Percentiles rank a stretch among this genome's conserved stretches.
Evolutionary conservation across 2,329 filamentous ascomycete species (phyloP).

Genomic region (Anisogramma anomala): DNA sequence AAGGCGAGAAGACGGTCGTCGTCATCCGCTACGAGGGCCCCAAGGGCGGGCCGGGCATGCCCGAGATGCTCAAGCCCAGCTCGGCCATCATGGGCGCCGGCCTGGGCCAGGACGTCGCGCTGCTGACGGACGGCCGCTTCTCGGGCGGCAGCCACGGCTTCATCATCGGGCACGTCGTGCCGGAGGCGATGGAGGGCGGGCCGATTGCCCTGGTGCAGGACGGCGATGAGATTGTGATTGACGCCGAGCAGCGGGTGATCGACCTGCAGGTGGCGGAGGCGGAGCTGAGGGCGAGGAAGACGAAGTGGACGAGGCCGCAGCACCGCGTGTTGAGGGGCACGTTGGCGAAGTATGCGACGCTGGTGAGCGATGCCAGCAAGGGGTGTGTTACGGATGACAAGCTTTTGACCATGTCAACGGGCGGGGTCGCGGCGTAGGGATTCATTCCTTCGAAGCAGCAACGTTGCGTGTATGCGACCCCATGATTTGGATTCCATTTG

Average conservation of each 20-base stretch:
- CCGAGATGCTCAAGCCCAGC: slow-evolving; percentile 87
- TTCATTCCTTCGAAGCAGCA: no score
- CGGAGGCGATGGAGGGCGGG: slow-evolving; percentile 75
- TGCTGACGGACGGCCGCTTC: slow-evolving; percentile 66
- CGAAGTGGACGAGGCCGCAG: slow-evolving; percentile 51
- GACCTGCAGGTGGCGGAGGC: slow-evolving; percentile 56
- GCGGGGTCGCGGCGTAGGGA: neutral
- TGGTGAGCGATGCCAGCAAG: slow-evolving; percentile 48
- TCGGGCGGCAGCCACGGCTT: slow-evolving; percentile 77
- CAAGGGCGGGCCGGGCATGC: slow-evolving; percentile 89
- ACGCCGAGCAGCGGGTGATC: slow-evolving; percentile 61
- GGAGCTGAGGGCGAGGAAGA: slow-evolving; percentile 47
- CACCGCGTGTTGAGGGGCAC: slow-evolving; percentile 51
- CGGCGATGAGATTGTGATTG: slow-evolving; percentile 71
- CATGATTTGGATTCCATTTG: slow-evolving; percentile 10
- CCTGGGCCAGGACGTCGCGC: slow-evolving; percentile 62
- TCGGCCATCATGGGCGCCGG: slow-evolving; percentile 87
- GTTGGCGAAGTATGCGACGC: slow-evolving; percentile 55
- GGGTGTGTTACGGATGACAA: slow-evolving; percentile 45
- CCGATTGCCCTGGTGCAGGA: slow-evolving; percentile 75
- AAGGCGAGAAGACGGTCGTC: slow-evolving; percentile 78
- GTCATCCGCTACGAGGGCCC: slow-evolving; percentile 90
- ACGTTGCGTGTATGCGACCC: no score
- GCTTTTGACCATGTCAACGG: slow-evolving; percentile 14
- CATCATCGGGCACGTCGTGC: slow-evolving; percentile 78